A percentile compares a stretch with the other conserved stretches of the same genome.
phyloP scores from a whole-genome alignment of 352 stramenopile species.

The Phytophthora chlamydospora region DNA sequence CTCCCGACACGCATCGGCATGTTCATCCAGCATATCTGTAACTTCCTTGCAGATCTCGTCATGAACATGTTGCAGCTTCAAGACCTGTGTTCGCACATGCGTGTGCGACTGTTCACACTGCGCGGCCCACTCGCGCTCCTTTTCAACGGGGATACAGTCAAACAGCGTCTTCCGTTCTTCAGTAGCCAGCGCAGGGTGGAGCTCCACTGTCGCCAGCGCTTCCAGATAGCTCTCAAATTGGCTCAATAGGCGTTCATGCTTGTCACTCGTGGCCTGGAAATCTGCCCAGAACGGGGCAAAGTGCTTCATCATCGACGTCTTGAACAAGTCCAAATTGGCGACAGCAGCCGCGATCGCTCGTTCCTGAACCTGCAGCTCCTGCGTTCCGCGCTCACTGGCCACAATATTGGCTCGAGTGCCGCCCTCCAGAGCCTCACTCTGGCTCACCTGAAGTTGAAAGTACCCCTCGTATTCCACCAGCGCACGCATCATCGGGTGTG shows the following conservation, averaged over 20 bases:
- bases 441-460: slow-evolving; percentile 77
- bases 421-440: slow-evolving; percentile 68
- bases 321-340: slow-evolving; percentile 83
- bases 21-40: slow-evolving; percentile 47
- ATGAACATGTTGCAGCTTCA: slow-evolving; percentile 67
- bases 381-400: slow-evolving; percentile 56
- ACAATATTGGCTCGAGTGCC: slow-evolving; percentile 60
- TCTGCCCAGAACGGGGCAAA: slow-evolving; percentile 85
- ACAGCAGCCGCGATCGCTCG: slow-evolving; percentile 76
- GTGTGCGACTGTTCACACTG: slow-evolving; percentile 83
- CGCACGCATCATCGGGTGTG: slow-evolving; percentile 76
- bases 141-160: slow-evolving; percentile 84
- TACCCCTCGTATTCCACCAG: slow-evolving; percentile 83
- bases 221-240: slow-evolving; percentile 78
- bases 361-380: slow-evolving; percentile 69
- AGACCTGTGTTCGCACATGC: slow-evolving; percentile 67
- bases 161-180: slow-evolving; percentile 69
- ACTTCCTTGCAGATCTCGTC: slow-evolving; percentile 77
- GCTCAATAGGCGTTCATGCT: slow-evolving; percentile 64
- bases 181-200: slow-evolving; percentile 71
- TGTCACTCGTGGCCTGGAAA: slow-evolving; percentile 59
- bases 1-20: slow-evolving; percentile 48
- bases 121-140: slow-evolving; percentile 76
- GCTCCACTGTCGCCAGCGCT: slow-evolving; percentile 55
- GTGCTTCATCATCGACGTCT: slow-evolving; percentile 82